A percentile compares a stretch with the other conserved stretches of the same genome.
Conservation (phyloP, 345 rosid species). For the Limnanthes douglasii region DNA sequence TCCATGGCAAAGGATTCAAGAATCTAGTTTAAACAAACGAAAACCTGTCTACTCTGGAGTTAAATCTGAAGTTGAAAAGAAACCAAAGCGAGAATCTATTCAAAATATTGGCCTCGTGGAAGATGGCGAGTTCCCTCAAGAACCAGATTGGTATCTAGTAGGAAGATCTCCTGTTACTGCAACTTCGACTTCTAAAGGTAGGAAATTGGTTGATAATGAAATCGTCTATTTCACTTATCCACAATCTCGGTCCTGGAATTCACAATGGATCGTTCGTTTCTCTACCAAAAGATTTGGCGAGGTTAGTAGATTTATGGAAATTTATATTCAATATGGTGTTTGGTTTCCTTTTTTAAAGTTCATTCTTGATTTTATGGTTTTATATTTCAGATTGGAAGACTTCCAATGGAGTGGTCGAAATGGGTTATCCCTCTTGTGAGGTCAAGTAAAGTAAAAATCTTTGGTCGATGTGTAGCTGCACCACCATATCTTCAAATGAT, state of each 20-base stretch:
- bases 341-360: too few relatives aligned
- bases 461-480: conserved; percentile 31
- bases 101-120: conserved; percentile 16
- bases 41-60: background rate
- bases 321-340: background rate
- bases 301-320: conserved; percentile 12
- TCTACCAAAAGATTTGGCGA: conserved; percentile 40
- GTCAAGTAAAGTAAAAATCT: conserved; percentile 27
- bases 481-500: conserved; percentile 24
- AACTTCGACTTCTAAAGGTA: conserved; percentile 44
- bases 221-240: conserved; percentile 33
- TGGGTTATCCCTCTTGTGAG: conserved; percentile 27
- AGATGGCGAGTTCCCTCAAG: conserved; percentile 32
- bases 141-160: conserved; percentile 38
- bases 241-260: conserved; percentile 2
- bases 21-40: too few relatives aligned
- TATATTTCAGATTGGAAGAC: conserved; percentile 29
- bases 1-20: background rate
- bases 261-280: conserved; percentile 39
- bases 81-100: conserved; percentile 1
- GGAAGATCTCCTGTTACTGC: conserved; percentile 43
- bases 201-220: conserved; percentile 35
- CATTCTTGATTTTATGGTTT: background rate
- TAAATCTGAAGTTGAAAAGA: conserved; percentile 1
- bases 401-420: conserved; percentile 45